Evolutionary conservation across 1,284 basidiomycete genomes (phyloP).

Genomic region (Ceratobasidium sp.): DNA sequence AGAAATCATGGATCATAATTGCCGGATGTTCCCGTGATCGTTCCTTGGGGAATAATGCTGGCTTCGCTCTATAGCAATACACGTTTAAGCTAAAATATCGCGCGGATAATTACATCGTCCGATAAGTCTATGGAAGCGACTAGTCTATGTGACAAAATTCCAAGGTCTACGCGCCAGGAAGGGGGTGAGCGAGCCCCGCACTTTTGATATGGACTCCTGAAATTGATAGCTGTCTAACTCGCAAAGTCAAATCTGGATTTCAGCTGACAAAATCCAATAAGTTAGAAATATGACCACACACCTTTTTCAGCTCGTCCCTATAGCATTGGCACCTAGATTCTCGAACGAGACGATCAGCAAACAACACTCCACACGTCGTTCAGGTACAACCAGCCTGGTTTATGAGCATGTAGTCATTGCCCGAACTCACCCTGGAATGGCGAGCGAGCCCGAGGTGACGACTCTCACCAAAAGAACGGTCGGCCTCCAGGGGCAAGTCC

Average conservation of each 20-base stretch:
- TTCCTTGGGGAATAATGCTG: not conserved
- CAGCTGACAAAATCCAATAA: constrained; percentile 30
- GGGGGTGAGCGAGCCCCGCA: not conserved
- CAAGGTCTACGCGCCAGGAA: not conserved
- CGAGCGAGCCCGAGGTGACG: too few relatives aligned
- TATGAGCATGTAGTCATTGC: constrained; percentile 3
- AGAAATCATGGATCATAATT: constrained; percentile 10
- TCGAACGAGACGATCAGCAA: not conserved
- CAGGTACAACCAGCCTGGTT: not conserved
- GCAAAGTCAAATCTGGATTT: constrained; percentile 35
- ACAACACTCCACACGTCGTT: not conserved
- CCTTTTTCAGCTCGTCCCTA: constrained; percentile 16
- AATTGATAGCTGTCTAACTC: constrained; percentile 27
- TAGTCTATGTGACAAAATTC: not conserved
- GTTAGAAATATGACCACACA: constrained; percentile 20
- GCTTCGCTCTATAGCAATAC: not conserved
- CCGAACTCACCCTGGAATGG: constrained; percentile 17
- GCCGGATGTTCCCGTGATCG: constrained; percentile 6
- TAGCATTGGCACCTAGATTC: not conserved
- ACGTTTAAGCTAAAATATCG: not conserved
- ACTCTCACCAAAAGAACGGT: not conserved
- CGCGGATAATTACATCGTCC: constrained; percentile 17
- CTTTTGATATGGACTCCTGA: not conserved
- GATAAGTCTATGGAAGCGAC: constrained; percentile 14
- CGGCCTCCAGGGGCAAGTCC: not conserved